These are phyloP conservation scores for Endocalyx cinctus DNA, from an alignment of 2,329 filamentous ascomycete species.

Conservation along the genomic window DNA sequence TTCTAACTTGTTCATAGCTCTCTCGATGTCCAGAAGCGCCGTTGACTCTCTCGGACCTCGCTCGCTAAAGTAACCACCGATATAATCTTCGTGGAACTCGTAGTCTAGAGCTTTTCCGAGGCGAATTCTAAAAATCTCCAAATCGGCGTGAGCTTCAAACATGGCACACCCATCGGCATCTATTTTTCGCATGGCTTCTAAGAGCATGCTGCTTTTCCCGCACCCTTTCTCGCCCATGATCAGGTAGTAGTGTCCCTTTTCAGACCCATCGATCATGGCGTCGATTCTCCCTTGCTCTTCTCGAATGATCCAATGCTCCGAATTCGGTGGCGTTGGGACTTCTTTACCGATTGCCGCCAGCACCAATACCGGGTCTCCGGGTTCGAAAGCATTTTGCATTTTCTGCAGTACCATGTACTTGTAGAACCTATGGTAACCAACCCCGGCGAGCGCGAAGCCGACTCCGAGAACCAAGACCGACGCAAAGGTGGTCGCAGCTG, in stretches of 20 bases:
- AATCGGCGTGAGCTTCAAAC: conserved; percentile 93
- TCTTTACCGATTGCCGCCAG: conserved; percentile 65
- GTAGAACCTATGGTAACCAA: conserved; percentile 77
- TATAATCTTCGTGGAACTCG: conserved; percentile 97
- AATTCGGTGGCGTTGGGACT: conserved; percentile 39
- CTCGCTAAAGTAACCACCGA: conserved; percentile 93
- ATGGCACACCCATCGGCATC: conserved; percentile 87
- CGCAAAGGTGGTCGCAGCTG: conserved; percentile 70
- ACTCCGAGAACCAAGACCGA: conserved; percentile 68
- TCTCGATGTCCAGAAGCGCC: conserved; percentile 88
- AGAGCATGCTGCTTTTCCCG: conserved; percentile 92
- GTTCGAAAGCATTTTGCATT: conserved; percentile 86
- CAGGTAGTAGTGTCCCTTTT: conserved; percentile 81
- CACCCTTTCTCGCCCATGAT: conserved; percentile 94
- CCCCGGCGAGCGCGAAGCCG: conserved; percentile 63
- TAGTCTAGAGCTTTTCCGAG: conserved; percentile 93
- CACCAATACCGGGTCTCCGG: conserved; percentile 84
- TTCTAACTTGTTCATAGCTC: conserved; percentile 95
- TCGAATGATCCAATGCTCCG: conserved; percentile 74
- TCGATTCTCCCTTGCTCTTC: conserved; percentile 80
- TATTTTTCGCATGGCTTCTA: conserved; percentile 91
- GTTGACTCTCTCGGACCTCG: conserved; percentile 87
- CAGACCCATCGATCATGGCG: conserved; percentile 69
- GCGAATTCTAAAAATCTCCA: conserved; percentile 90
- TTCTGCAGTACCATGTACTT: conserved; percentile 88